phyloP scores from a whole-genome alignment of 768 basidiomycete genomes.

The Lyophyllum semitale region DNA sequence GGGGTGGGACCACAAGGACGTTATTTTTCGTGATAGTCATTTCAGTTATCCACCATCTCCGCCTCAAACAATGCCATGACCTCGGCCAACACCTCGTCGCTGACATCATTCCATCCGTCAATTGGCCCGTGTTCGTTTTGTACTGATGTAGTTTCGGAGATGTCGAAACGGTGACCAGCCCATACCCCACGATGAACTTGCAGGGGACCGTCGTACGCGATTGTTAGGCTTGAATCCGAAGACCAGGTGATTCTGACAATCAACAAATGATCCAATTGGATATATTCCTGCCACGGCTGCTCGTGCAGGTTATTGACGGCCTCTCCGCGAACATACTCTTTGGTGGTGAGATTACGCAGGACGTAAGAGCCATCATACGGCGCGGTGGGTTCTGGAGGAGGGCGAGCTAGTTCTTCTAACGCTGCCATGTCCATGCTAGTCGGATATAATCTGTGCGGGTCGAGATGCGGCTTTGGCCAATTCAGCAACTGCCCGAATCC shows the following conservation, averaged over 20 bases:
- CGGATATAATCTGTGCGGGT: too few species aligned
- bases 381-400: too few species aligned
- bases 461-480: too few species aligned
- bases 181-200: background rate
- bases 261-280: background rate
- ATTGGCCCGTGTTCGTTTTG: background rate
- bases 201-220: background rate
- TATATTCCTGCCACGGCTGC: background rate
- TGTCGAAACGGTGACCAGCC: constrained; percentile 7
- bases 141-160: background rate
- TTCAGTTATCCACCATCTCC: too few species aligned
- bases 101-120: constrained; percentile 6
- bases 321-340: constrained; percentile 3
- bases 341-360: constrained; percentile 4
- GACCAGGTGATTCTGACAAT: too few species aligned
- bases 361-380: background rate
- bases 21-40: too few species aligned
- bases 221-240: background rate
- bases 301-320: background rate
- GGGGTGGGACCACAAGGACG: too few species aligned
- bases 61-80: background rate
- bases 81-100: too few species aligned
- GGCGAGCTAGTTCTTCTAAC: too few species aligned
- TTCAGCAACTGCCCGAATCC: too few species aligned
- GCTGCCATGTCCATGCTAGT: too few species aligned